A percentile compares a stretch with the other conserved stretches of the same genome.
phyloP scores from a whole-genome alignment of 2,329 filamentous ascomycete genomes.

The Aspergillus pseudoterreus region DNA sequence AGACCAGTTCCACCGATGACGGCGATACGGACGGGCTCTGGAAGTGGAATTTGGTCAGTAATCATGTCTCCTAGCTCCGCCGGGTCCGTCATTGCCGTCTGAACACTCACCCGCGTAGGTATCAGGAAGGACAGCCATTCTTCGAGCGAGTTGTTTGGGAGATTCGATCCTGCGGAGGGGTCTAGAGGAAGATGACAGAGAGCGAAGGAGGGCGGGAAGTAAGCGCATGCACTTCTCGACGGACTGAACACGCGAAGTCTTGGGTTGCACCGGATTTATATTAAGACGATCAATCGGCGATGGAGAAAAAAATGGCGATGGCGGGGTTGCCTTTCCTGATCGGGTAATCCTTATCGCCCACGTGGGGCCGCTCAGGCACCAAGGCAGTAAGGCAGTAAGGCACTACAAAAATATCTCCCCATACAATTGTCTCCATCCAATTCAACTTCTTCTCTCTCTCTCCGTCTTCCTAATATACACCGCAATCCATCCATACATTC shows the following conservation, averaged over 20 bases:
- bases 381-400: neutral
- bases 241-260: neutral
- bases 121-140: constrained; percentile 54
- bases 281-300: constrained; percentile 1
- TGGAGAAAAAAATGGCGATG: constrained; percentile 17
- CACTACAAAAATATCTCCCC: no score
- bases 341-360: constrained; percentile 24
- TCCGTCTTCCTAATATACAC: no score
- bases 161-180: constrained; percentile 31
- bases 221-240: constrained; percentile 11
- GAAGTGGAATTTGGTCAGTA: constrained; percentile 1
- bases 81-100: neutral
- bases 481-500: no score
- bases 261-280: neutral
- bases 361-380: constrained; percentile 15
- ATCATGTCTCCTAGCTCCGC: neutral
- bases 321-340: constrained; percentile 21
- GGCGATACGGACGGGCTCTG: constrained; percentile 69
- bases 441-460: no score
- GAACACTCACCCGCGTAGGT: constrained; percentile 57
- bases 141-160: constrained; percentile 29
- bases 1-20: constrained; percentile 94
- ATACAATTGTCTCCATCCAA: no score
- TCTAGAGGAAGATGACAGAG: constrained; percentile 14
- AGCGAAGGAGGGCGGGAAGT: constrained; percentile 2